phyloP scores from a whole-genome alignment of 352 stramenopile species.

The Globisporangium rhizosaccharum region DNA sequence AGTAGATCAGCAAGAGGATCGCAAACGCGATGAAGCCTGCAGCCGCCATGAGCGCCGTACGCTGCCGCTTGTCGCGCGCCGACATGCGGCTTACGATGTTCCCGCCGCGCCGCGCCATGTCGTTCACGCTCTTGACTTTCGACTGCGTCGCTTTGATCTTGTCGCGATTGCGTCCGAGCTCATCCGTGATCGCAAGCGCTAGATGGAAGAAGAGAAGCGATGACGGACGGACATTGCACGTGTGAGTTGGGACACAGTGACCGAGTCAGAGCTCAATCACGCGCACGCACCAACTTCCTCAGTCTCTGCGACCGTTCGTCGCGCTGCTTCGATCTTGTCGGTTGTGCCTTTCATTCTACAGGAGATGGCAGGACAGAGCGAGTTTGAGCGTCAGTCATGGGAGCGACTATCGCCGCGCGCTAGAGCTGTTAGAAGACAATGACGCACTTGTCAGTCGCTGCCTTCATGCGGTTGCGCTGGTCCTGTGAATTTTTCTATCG shows the following conservation, averaged over 20 bases:
- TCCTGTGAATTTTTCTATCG: conserved; percentile 56
- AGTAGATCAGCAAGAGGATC: conserved; percentile 86
- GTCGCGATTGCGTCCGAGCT: conserved; percentile 78
- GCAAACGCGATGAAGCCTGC: conserved; percentile 77
- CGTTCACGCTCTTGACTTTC: conserved; percentile 83
- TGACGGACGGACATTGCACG: neutral
- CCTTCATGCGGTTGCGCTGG: conserved; percentile 72
- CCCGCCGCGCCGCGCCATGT: conserved; percentile 75
- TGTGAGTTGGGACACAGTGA: neutral
- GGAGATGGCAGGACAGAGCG: neutral
- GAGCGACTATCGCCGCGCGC: neutral
- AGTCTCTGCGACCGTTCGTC: conserved; percentile 78
- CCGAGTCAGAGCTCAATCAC: neutral
- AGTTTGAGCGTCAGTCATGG: neutral
- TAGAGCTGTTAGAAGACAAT: neutral
- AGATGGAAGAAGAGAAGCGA: neutral
- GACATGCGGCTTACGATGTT: conserved; percentile 86
- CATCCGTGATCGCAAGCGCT: conserved; percentile 78
- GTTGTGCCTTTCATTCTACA: conserved; percentile 81
- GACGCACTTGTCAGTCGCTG: conserved; percentile 74
- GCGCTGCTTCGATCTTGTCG: conserved; percentile 68
- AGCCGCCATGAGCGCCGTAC: conserved; percentile 57
- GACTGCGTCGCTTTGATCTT: conserved; percentile 80
- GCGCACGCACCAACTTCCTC: conserved; percentile 73
- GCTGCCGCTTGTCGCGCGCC: conserved; percentile 77